Conservation (phyloP, 306 rosid genomes). For the Arachis stenosperma region DNA sequence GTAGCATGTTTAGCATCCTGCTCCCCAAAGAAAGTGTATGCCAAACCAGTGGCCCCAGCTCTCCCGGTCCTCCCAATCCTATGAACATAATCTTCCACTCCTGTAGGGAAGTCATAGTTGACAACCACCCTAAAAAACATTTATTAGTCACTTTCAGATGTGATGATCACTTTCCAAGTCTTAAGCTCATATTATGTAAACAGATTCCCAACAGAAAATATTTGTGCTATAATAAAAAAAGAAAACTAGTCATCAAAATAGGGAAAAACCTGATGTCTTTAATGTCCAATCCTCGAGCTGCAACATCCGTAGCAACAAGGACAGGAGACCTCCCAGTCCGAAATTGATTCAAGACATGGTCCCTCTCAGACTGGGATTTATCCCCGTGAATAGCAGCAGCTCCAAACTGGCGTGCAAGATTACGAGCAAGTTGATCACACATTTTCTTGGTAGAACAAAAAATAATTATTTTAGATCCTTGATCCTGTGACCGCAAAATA, state of each 20-base stretch:
- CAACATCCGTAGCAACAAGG: constrained; percentile 99
- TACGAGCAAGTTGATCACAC: constrained; percentile 98
- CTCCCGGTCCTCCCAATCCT: constrained; percentile 99
- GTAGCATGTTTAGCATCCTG: constrained; percentile 94
- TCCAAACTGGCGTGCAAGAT: constrained; percentile 90
- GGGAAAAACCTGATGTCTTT: constrained; percentile 87
- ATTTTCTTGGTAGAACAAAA: constrained; percentile 98
- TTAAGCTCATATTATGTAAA: not conserved
- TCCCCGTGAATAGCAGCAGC: constrained; percentile 99
- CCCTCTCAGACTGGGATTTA: constrained; percentile 97
- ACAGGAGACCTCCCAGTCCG: constrained; percentile 88
- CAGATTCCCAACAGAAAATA: constrained; percentile 1
- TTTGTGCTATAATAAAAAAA: not conserved
- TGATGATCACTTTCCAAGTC: not conserved
- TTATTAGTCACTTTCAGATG: constrained; percentile 23
- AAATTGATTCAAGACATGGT: constrained; percentile 83
- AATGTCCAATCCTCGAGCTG: constrained; percentile 93
- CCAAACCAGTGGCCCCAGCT: constrained; percentile 97
- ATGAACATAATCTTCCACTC: constrained; percentile 99
- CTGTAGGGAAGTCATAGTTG: constrained; percentile 97
- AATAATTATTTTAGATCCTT: constrained; percentile 87
- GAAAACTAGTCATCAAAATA: constrained; percentile 7
- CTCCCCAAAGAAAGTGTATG: constrained; percentile 91
- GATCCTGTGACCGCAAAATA: constrained; percentile 89
- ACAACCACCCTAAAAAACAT: constrained; percentile 75